Percentiles rank a stretch among this genome's conserved stretches.
Conservation (phyloP, 1,284 basidiomycete species). For the Testicularia cyperi region DNA sequence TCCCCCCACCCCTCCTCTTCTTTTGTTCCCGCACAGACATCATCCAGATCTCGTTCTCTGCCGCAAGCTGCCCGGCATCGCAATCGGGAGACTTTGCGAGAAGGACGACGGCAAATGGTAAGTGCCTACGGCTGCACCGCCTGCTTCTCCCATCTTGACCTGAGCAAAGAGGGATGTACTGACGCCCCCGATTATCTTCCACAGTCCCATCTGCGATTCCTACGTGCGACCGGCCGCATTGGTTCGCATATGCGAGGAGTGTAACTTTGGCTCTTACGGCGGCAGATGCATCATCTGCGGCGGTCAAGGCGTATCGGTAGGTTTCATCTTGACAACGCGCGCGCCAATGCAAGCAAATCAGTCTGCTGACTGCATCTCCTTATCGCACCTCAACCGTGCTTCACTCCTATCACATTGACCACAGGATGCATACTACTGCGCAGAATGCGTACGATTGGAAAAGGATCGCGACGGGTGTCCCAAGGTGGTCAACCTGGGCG, state of each 20-base stretch:
- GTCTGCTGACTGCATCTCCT: no score
- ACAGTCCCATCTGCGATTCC: constrained; percentile 95
- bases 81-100: constrained; percentile 95
- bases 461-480: constrained; percentile 98
- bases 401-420: no score
- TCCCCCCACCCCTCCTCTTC: no score
- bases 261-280: constrained; percentile 94
- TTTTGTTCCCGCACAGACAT: no score
- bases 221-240: constrained; percentile 97
- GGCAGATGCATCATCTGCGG: constrained; percentile 92
- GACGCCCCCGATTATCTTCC: no score
- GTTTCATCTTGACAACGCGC: no score
- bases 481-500: constrained; percentile 94
- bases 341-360: no score
- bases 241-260: constrained; percentile 97
- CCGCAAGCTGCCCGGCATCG: constrained; percentile 87
- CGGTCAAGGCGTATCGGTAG: constrained; percentile 51
- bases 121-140: constrained; percentile 44
- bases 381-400: not conserved
- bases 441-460: constrained; percentile 82
- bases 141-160: not conserved
- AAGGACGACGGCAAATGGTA: constrained; percentile 99
- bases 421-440: constrained; percentile 59
- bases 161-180: no score
- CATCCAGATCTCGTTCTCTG: constrained; percentile 89